Percentiles rank a stretch among this genome's conserved stretches.
Evolutionary conservation across 495 filamentous ascomycete genomes (phyloP).

Genomic region (Trichoderma erinaceum): DNA sequence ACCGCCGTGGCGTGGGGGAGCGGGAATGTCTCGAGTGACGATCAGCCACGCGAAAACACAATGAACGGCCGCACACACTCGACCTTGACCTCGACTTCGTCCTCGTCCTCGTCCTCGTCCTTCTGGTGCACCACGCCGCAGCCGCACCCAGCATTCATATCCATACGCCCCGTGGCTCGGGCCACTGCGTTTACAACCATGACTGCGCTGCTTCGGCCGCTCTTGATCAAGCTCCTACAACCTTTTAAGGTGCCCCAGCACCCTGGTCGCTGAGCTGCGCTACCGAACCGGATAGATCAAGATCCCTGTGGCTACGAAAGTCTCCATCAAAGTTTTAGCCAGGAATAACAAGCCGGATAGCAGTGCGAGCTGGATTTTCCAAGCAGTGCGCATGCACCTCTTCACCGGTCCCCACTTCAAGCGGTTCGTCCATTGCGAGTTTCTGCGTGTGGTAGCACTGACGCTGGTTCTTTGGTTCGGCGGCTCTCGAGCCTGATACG

Average conservation of each 20-base stretch:
- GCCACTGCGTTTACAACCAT: neutral
- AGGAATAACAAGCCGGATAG: too few species aligned
- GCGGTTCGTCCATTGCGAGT: neutral
- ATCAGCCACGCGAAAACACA: conserved; percentile 12
- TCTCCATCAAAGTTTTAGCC: neutral
- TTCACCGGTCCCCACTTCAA: conserved; percentile 10
- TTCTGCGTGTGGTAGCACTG: neutral
- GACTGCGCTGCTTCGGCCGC: neutral
- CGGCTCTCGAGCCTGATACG: neutral
- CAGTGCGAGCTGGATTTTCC: neutral
- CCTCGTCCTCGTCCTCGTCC: too few species aligned
- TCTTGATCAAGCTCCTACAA: neutral
- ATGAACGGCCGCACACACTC: neutral
- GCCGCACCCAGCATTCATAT: neutral
- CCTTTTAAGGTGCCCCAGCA: neutral
- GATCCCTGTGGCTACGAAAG: neutral
- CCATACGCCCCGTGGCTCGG: neutral
- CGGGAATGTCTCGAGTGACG: neutral
- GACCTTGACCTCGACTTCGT: too few species aligned
- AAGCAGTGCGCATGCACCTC: neutral
- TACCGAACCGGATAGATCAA: conserved; percentile 10
- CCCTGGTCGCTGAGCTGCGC: conserved; percentile 1
- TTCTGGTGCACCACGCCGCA: neutral
- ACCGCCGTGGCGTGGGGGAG: neutral
- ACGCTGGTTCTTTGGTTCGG: neutral